Percentiles rank a stretch among this genome's conserved stretches.
phyloP scores from a whole-genome alignment of 768 basidiomycete genomes.

The Russula olivacea region DNA sequence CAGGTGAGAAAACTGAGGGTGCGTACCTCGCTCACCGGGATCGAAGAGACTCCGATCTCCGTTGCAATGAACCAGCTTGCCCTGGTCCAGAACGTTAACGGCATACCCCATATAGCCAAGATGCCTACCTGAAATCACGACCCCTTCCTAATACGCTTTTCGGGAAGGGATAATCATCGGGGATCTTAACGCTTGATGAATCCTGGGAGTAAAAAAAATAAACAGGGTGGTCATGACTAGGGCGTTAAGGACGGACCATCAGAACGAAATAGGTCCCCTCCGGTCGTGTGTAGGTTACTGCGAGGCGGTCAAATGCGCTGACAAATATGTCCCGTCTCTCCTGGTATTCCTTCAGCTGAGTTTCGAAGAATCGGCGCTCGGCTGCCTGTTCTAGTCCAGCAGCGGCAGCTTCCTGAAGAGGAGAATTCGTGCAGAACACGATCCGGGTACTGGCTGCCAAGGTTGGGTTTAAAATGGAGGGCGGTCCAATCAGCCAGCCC shows the following conservation, averaged over 20 bases:
- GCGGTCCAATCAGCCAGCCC: slow-evolving; percentile 91
- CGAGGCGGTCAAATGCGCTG: slow-evolving; percentile 74
- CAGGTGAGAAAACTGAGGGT: slow-evolving; percentile 25
- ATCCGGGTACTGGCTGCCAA: slow-evolving; percentile 90
- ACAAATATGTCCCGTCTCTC: slow-evolving; percentile 74
- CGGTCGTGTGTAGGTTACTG: slow-evolving; percentile 79
- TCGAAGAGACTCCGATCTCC: slow-evolving; percentile 86
- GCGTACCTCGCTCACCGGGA: slow-evolving; percentile 87
- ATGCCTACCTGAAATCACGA: slow-evolving; percentile 71
- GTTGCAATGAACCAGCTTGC: slow-evolving; percentile 95
- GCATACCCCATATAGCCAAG: slow-evolving; percentile 19
- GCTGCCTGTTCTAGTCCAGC: slow-evolving; percentile 78
- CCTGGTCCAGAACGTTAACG: slow-evolving; percentile 36
- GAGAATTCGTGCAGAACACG: slow-evolving; percentile 92
- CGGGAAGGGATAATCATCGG: slow-evolving; percentile 82
- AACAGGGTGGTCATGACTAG: background rate
- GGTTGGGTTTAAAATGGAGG: slow-evolving; percentile 75
- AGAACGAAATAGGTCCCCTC: slow-evolving; percentile 91
- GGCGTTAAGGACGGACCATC: slow-evolving; percentile 45
- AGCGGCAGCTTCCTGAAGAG: slow-evolving; percentile 90
- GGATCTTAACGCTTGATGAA: slow-evolving; percentile 69
- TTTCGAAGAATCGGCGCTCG: slow-evolving; percentile 69
- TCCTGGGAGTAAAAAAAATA: slow-evolving; percentile 44
- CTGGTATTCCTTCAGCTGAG: slow-evolving; percentile 67
- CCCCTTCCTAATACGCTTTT: slow-evolving; percentile 68